Percentiles rank a stretch among this genome's conserved stretches.
phyloP scores from a whole-genome alignment of 2,329 filamentous ascomycete species.

The Pseudogymnoascus sp. region DNA sequence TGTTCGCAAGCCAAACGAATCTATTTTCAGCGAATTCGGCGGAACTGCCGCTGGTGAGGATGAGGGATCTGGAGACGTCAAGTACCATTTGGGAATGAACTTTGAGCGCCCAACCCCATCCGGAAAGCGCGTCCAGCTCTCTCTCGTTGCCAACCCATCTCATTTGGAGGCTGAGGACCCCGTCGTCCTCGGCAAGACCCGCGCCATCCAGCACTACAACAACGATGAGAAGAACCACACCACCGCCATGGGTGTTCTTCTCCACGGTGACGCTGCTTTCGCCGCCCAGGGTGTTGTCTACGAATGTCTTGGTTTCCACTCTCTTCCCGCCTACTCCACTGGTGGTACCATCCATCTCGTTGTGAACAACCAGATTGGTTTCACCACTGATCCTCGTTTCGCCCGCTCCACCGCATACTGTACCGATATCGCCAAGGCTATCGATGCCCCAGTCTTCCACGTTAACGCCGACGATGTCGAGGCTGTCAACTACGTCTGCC shows the following conservation, averaged over 20 bases:
- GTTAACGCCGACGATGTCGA: conserved; percentile 98
- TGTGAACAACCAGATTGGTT: conserved; percentile 99
- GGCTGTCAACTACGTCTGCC: conserved; percentile 96
- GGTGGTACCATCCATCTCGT: conserved; percentile 95
- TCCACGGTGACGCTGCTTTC: conserved; percentile 96
- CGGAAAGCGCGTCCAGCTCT: conserved; percentile 98
- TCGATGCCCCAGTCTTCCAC: conserved; percentile 97
- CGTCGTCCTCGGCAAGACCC: conserved; percentile 93
- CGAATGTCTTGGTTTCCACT: conserved; percentile 96
- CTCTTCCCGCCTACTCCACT: conserved; percentile 90
- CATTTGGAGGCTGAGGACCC: conserved; percentile 98
- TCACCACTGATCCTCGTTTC: conserved; percentile 97
- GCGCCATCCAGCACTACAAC: conserved; percentile 98
- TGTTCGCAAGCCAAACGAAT: conserved; percentile 97
- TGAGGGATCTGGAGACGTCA: conserved; percentile 96
- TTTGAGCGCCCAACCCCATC: conserved; percentile 97
- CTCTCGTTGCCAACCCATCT: conserved; percentile 94
- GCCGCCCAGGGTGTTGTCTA: conserved; percentile 96
- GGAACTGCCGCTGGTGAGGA: conserved; percentile 81
- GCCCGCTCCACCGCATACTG: conserved; percentile 97
- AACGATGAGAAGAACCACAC: conserved; percentile 84
- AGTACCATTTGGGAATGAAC: conserved; percentile 99
- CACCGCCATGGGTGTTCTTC: conserved; percentile 88
- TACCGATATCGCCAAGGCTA: conserved; percentile 97
- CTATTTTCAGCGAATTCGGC: conserved; percentile 97